Base-by-base conservation (phyloP, 2,329 filamentous ascomycete genomes). In the Hawksworthiomyces lignivorus region DNA sequence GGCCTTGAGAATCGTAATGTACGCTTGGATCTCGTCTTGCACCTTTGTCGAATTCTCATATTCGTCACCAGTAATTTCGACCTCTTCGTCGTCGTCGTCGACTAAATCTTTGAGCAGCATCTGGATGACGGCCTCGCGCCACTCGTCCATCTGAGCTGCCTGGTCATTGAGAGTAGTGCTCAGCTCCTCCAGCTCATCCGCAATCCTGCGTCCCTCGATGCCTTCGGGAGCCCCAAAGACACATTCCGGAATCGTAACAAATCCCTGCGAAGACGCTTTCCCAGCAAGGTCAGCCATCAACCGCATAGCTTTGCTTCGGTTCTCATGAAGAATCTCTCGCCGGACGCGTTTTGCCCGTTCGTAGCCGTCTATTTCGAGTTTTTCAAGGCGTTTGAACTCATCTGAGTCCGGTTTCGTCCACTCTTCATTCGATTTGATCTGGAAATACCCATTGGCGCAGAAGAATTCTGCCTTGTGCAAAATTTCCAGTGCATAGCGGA, bases 1-100 rank as follows among this genome's bases (percentile, higher is more conserved):
- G 0, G 84, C 78, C 45, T 87, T 75, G 21, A 96, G 68, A 8
- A 77, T 80, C 56, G 88, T 80, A 44, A 94, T 83, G 55, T 94
- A 94, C 7, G 85, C 85, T 61, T 90, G 86, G 31, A 96, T 75
- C 56, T 94, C 80, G 47, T 96, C 90, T 62, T 97, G 90, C 34
- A 82, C 75, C 58, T 86, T 86, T 0, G 88, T 87, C 0, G 90
- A 94, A 24, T 85, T 77, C 51, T 87, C 84, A 48, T 95, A 92
- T 58, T 97, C 92, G 45, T 96, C 83, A 19, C 92, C 92, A 10
- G 87, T 90, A 3, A 80, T 74, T 44, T 94, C 87, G 9, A 73
- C 62, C 42, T 67, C 66, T 2, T 78, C 77, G 1, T 79, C 78
- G 30, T 94, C 87, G 54, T 92, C 80, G 52, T 97, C 92, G 15